Base-by-base conservation (phyloP, 495 filamentous ascomycete genomes). In the Podospora sp. region DNA sequence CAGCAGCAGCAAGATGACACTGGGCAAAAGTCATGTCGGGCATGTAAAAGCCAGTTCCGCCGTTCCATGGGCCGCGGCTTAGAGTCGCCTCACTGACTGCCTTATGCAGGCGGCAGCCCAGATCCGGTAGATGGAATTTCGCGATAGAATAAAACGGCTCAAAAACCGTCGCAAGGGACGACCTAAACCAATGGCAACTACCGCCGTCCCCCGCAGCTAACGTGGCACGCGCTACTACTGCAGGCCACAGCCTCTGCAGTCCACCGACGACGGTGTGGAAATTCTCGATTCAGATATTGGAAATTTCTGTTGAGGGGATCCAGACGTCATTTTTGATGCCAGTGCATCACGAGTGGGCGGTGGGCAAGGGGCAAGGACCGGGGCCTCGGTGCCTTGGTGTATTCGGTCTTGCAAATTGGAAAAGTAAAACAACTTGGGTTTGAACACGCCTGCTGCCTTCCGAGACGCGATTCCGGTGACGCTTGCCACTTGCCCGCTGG, bases 71-170 rank as follows among this genome's bases (percentile, higher is more conserved):
- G 51, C 51, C 20, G 20, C 20, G 51, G 24, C 51, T 21, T 20
- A 61, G 27, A 46, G 27, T 1, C 36, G 59, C 59, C 59, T 35
- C 24, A 20, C 20, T 5, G 59, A 36, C 59, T 61, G 59, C 59
- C 59, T 40, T 29, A 55, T 22, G 33, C 33, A 55, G 35, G 59
- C 59, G 21, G 24, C 59, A 22, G 59, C 18, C 27, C 59, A 9
- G 22, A 40, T 61, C 8, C 46, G 59, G 59, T 1, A 61, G 16
- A 36, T 61, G 33, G 59, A 49, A 61, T 20, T 33, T 33, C 29
- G 51, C 33, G 12, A 12, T 12, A 12, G 33, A 36, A 36, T n/a
- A n/a, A n/a, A 36, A 36, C 12, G 33, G 6, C 33, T 12, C 12
- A 36, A 36, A 36, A 36, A 36, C 5, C 33, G 12, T 36, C 33